These are phyloP conservation scores for Spathaspora sp. DNA, from an alignment of 805 yeast genomes.

Conservation along the genomic window DNA sequence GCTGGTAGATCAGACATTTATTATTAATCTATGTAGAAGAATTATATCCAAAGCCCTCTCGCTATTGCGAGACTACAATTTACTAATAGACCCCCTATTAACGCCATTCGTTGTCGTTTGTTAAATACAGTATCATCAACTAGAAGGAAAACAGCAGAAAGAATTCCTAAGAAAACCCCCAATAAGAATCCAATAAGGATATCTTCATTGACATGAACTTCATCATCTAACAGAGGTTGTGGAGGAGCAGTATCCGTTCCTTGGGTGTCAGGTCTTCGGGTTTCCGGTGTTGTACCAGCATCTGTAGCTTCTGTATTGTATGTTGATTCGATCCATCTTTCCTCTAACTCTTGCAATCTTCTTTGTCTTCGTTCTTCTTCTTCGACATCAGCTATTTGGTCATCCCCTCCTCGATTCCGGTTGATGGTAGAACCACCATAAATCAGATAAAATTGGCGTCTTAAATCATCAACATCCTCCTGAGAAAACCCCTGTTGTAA, in stretches of 20 bases:
- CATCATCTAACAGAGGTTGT: slow-evolving; percentile 27
- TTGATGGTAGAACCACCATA: slow-evolving; percentile 28
- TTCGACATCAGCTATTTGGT: slow-evolving; percentile 33
- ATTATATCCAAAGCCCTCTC: slow-evolving; percentile 41
- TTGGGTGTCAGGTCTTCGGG: not conserved
- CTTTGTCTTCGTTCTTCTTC: slow-evolving; percentile 39
- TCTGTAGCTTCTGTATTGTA: slow-evolving; percentile 49
- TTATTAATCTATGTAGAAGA: not conserved
- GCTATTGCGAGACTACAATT: slow-evolving; percentile 67
- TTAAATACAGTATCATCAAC: slow-evolving; percentile 60
- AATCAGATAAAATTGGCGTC: slow-evolving; percentile 70
- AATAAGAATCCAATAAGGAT: slow-evolving; percentile 64
- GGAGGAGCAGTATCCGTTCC: slow-evolving; percentile 12
- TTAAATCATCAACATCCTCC: slow-evolving; percentile 66
- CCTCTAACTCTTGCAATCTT: slow-evolving; percentile 64
- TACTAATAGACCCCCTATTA: slow-evolving; percentile 65
- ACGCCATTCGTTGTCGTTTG: slow-evolving; percentile 61
- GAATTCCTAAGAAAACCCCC: slow-evolving; percentile 75
- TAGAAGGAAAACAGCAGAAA: slow-evolving; percentile 56
- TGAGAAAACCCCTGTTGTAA: slow-evolving; percentile 80
- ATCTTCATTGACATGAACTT: slow-evolving; percentile 50
- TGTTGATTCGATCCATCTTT: slow-evolving; percentile 83
- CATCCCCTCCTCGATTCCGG: not conserved
- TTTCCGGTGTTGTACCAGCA: slow-evolving; percentile 4
- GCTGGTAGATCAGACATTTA: slow-evolving; percentile 45